phyloP scores from a whole-genome alignment of 495 filamentous ascomycete species.

The Aspergillus homomorphus region DNA sequence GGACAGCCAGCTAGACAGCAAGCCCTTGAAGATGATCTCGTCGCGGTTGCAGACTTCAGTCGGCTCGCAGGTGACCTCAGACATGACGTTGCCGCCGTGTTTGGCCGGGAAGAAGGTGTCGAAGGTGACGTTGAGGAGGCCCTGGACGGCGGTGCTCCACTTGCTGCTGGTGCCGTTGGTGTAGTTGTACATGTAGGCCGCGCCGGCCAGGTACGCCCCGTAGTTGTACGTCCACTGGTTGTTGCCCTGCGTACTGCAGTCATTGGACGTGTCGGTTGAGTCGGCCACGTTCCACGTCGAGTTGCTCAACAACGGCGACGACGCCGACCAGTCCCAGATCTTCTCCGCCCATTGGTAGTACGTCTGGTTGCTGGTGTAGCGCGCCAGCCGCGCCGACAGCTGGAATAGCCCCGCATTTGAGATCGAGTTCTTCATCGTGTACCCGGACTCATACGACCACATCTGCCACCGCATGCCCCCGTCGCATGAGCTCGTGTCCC shows the following conservation, averaged over 20 bases:
- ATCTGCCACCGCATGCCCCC: slow-evolving; percentile 54
- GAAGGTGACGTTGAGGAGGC: slow-evolving; percentile 50
- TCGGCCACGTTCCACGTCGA: slow-evolving; percentile 57
- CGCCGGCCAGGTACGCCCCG: slow-evolving; percentile 62
- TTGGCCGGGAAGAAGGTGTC: slow-evolving; percentile 55
- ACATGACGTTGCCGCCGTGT: slow-evolving; percentile 49
- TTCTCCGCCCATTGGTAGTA: slow-evolving; percentile 68
- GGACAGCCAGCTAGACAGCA: slow-evolving; percentile 61
- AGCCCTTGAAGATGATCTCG: slow-evolving; percentile 68
- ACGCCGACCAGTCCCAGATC: slow-evolving; percentile 65
- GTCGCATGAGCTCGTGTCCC: slow-evolving; percentile 44
- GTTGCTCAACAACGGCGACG: slow-evolving; percentile 53
- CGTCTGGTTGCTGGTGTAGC: slow-evolving; percentile 67
- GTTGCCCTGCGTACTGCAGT: slow-evolving; percentile 50
- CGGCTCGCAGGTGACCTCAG: slow-evolving; percentile 68
- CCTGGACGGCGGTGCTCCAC: slow-evolving; percentile 57
- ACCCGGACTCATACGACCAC: slow-evolving; percentile 39
- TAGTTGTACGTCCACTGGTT: slow-evolving; percentile 66
- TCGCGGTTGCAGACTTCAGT: slow-evolving; percentile 57
- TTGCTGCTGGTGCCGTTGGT: slow-evolving; percentile 41
- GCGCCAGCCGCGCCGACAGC: slow-evolving; percentile 64
- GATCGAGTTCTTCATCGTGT: slow-evolving; percentile 61
- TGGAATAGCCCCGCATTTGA: slow-evolving; percentile 69
- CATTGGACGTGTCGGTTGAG: slow-evolving; percentile 37
- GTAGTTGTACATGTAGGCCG: slow-evolving; percentile 62